phyloP scores from a whole-genome alignment of 331 rosid genomes.

The Malus hybrid region DNA sequence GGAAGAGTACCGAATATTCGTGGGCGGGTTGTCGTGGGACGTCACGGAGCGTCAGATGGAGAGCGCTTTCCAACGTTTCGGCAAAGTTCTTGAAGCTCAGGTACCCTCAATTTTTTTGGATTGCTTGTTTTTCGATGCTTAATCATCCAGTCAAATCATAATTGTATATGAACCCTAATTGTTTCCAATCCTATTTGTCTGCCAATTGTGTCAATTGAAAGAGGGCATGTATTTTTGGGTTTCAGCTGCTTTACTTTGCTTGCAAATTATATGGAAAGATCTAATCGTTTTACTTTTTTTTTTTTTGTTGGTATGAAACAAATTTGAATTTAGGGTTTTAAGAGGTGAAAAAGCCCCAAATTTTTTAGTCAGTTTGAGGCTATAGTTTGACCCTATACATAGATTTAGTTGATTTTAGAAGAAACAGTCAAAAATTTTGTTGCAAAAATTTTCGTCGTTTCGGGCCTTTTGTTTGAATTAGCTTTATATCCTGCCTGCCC shows the following conservation, averaged over 20 bases:
- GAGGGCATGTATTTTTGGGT: not conserved
- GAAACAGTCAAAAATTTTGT: not conserved
- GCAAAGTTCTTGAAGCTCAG: conserved; percentile 77
- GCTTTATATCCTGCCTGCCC: not conserved
- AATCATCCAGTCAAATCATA: not conserved
- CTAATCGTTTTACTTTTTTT: not conserved
- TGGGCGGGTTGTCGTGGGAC: conserved; percentile 86
- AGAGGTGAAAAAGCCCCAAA: not conserved
- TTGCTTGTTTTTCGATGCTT: not conserved
- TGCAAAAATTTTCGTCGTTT: not conserved
- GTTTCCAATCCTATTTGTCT: not conserved
- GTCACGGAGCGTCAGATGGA: conserved; percentile 89
- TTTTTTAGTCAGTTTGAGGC: not conserved
- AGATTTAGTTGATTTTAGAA: not conserved
- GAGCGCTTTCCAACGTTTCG: conserved; percentile 69
- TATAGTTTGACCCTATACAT: not conserved
- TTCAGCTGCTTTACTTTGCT: not conserved
- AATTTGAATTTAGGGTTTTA: not conserved
- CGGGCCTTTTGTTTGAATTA: not conserved
- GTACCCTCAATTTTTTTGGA: conserved; percentile 17
- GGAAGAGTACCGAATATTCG: conserved; percentile 82
- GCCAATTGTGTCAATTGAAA: not conserved
- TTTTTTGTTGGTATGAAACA: too few relatives aligned
- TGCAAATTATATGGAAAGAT: not conserved
- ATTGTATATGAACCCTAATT: not conserved